Evolutionary conservation across 148 eudicot genomes (phyloP).

Genomic region (Camellia sinensis): DNA sequence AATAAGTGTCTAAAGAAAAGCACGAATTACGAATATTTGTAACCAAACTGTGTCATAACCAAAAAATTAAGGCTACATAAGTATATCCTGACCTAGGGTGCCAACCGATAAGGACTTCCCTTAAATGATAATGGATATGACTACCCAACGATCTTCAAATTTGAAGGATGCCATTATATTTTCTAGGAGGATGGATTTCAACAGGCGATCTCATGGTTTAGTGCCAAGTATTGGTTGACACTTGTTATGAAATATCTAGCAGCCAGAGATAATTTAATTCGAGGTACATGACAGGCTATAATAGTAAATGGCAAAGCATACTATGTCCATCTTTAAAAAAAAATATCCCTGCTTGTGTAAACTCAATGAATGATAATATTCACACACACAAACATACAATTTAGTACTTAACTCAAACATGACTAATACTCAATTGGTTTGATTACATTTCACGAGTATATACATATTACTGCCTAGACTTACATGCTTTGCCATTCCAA

Average conservation of each 20-base stretch:
- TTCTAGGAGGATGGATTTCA: neutral
- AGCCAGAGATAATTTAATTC: no score
- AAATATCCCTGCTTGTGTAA: neutral
- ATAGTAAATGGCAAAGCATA: neutral
- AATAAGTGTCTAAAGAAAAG: no score
- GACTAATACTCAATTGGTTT: neutral
- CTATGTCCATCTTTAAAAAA: neutral
- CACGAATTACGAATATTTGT: no score
- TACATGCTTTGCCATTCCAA: constrained; percentile 99
- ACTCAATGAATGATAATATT: neutral
- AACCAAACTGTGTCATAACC: neutral
- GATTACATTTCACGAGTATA: neutral
- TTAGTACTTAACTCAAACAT: constrained; percentile 7
- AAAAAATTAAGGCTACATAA: constrained; percentile 4
- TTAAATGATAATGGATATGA: constrained; percentile 56
- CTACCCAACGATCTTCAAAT: constrained; percentile 50
- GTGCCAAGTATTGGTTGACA: no score
- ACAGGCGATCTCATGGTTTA: neutral
- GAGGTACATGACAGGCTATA: no score
- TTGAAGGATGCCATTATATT: neutral
- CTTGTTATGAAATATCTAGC: no score
- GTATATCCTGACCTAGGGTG: constrained; percentile 46
- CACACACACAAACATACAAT: neutral
- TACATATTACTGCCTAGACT: constrained; percentile 23
- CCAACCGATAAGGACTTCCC: constrained; percentile 63